A percentile compares a stretch with the other conserved stretches of the same genome.
Evolutionary conservation across 2,329 filamentous ascomycete genomes (phyloP).

Genomic region (Orbilia javanica): DNA sequence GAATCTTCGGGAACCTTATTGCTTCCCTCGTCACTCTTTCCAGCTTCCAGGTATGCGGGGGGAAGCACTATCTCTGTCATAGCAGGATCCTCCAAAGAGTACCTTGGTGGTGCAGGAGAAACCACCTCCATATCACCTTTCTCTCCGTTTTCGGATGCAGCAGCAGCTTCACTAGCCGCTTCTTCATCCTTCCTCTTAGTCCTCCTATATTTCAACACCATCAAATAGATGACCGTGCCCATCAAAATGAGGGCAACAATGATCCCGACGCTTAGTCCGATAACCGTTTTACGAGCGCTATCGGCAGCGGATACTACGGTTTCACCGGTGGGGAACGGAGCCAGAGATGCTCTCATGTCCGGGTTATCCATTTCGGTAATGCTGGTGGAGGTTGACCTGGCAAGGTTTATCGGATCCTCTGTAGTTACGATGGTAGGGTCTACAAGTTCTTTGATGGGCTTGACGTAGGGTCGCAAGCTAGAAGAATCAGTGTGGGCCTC

Average conservation of each 20-base stretch:
- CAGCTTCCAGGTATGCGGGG: not conserved
- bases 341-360: not conserved
- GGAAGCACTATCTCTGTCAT: not conserved
- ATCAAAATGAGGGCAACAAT: not conserved
- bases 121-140: not conserved
- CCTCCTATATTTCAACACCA: not conserved
- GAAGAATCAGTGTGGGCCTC: not conserved
- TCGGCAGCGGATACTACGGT: not conserved
- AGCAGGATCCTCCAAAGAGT: constrained; percentile 3
- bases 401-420: not conserved
- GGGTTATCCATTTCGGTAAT: not conserved
- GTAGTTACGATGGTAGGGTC: not conserved
- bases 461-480: not conserved
- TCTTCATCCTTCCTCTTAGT: not conserved
- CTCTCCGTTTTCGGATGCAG: not conserved
- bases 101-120: constrained; percentile 22
- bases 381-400: not conserved
- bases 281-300: not conserved
- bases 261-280: constrained; percentile 12
- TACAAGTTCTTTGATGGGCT: constrained; percentile 1
- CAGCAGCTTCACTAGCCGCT: not conserved
- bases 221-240: not conserved
- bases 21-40: not conserved
- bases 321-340: not conserved
- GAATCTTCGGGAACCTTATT: not conserved